Conservation (phyloP, 1,284 basidiomycete species). For the Pisolithus thermaeus region DNA sequence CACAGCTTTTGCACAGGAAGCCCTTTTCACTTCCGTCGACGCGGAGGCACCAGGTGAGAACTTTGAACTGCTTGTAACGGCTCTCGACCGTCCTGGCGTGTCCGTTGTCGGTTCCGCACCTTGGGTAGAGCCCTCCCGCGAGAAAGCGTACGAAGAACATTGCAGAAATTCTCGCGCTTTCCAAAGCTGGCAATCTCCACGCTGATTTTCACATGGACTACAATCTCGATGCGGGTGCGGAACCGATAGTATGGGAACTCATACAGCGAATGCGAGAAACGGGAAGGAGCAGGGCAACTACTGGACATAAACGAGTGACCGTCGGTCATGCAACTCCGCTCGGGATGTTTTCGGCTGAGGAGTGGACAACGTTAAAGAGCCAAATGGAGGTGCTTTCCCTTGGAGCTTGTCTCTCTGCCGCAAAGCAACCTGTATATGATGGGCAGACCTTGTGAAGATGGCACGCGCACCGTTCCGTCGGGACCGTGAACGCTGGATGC, state of each 20-base stretch:
- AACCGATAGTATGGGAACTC: slow-evolving; percentile 53
- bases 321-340: slow-evolving; percentile 59
- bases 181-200: slow-evolving; percentile 34
- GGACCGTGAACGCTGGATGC: slow-evolving; percentile 34
- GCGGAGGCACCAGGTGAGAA: slow-evolving; percentile 38
- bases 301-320: slow-evolving; percentile 33
- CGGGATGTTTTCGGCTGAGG: slow-evolving; percentile 40
- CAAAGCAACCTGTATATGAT: slow-evolving; percentile 67
- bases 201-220: slow-evolving; percentile 66
- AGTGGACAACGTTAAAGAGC: slow-evolving; percentile 39
- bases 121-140: slow-evolving; percentile 49
- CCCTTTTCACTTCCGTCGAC: slow-evolving; percentile 27
- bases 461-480: slow-evolving; percentile 25
- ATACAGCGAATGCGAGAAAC: slow-evolving; percentile 33
- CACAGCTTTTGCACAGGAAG: slow-evolving; percentile 59
- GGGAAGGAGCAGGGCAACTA: slow-evolving; percentile 16
- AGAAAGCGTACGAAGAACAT: slow-evolving; percentile 50
- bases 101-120: slow-evolving; percentile 54
- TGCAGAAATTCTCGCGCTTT: slow-evolving; percentile 42
- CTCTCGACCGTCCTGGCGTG: slow-evolving; percentile 33
- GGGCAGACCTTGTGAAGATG: slow-evolving; percentile 32
- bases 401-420: slow-evolving; percentile 48
- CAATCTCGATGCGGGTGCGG: slow-evolving; percentile 45
- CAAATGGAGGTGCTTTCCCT: slow-evolving; percentile 40
- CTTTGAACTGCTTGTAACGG: slow-evolving; percentile 38